Evolutionary conservation across 2,329 filamentous ascomycete genomes (phyloP), one percentile per base, ranked within the genome.

Genomic region (Trichoderma atrobrunneum): DNA sequence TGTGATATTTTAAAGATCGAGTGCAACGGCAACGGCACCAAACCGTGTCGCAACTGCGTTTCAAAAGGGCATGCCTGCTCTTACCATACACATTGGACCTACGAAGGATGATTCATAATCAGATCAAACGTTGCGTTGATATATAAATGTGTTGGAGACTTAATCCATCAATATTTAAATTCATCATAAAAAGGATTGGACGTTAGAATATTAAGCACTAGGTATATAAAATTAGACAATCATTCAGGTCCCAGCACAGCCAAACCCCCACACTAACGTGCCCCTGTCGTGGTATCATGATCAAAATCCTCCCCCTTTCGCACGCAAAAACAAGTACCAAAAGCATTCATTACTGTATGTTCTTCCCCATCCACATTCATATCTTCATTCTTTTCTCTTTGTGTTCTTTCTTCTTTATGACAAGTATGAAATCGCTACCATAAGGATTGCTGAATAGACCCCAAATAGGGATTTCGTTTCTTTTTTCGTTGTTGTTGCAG

Each of bases 271-370:
- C 8, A 30, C 26, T n/a, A 39, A 36, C 43, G 30, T 54, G 39
- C 67, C 67, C 66, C 67, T 54, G n/a, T 51, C 8, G 67, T 70
- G 67, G 67, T 70, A 70, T 70, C 67, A 70, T 70, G 30, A 54
- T 61, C 57, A 36, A 70, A 28, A 34, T 28, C 43, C 7, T 70
- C 28, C 39, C 28, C 57, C 39, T 51, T 36, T 43, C 39, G 30
- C 39, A 28, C 57, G n/a, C 26, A 21, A 70, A 21, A 61, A 54
- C 82, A 36, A 85, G 82, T 67, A 79, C 81, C 30, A 75, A 62
- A 28, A 28, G 12, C 18, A 28, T 48, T 60, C 54, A n/a, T 51
- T 54, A 11, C 28, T 61, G 39, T 62, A 62, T 70, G 30, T 70
- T 61, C 57, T 54, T 34, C 39, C 14, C 57, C 16, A 14, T 18